These are phyloP conservation scores for Zelopaecilomyces penicillatus DNA, from an alignment of 2,329 filamentous ascomycete genomes.

Conservation along the genomic window DNA sequence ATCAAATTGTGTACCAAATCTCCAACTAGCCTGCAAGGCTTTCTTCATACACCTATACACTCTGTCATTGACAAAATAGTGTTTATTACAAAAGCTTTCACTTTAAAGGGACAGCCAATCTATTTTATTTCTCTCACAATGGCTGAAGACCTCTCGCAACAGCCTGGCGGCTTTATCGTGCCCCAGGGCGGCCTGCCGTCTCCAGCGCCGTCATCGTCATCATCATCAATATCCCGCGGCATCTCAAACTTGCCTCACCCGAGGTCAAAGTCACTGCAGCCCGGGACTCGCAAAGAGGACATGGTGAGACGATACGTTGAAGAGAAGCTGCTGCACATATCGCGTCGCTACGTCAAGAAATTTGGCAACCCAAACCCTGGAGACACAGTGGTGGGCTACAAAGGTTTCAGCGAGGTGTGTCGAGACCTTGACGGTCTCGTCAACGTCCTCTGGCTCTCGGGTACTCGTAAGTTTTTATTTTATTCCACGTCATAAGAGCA, in stretches of 20 bases:
- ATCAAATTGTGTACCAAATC: too few species aligned
- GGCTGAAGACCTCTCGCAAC: conserved; percentile 4
- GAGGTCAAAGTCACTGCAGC: conserved; percentile 40
- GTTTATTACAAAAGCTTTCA: background rate
- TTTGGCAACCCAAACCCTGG: conserved; percentile 36
- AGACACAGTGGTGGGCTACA: conserved; percentile 44
- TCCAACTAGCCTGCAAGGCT: too few species aligned
- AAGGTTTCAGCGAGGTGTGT: conserved; percentile 60
- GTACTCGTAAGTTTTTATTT: conserved; percentile 58
- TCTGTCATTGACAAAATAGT: too few species aligned
- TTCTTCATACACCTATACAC: too few species aligned
- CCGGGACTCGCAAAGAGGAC: conserved; percentile 53
- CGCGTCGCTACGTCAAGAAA: conserved; percentile 54
- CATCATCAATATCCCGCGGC: conserved; percentile 34
- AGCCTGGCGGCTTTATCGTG: conserved; percentile 45
- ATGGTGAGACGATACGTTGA: conserved; percentile 50
- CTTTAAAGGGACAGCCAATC: background rate
- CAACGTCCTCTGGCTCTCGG: conserved; percentile 78
- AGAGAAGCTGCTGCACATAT: conserved; percentile 42
- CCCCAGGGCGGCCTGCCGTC: conserved; percentile 38
- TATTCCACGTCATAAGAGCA: too few species aligned
- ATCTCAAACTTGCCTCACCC: conserved; percentile 45
- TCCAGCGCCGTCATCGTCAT: conserved; percentile 44
- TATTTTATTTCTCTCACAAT: background rate
- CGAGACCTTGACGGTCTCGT: conserved; percentile 66